Base-by-base conservation (phyloP, 1,284 basidiomycete species). In the Pseudozyma sp. region DNA sequence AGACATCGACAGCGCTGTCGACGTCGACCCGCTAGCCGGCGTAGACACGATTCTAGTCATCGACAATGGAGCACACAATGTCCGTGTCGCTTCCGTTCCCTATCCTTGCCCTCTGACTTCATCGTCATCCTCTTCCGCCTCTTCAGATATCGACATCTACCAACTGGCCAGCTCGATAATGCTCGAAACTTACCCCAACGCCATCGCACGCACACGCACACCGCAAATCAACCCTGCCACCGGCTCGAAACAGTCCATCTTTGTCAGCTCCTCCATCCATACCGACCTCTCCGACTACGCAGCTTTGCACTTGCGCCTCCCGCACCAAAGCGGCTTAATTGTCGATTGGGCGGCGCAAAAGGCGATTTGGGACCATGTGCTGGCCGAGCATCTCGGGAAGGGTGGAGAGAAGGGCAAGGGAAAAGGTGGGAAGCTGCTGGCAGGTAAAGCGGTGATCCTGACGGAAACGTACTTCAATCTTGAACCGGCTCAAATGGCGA, bases 381-480 rank as follows among this genome's bases (percentile, higher is more conserved):
- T 83, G 5, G 58, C 56, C 12, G 59, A 48, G 36, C 77, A 63
- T 18, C 52, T 62, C 0, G 55, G 52, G 18, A 59, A 57, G 14
- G 18, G 38, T 4, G 21, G 0, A 2, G 34, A 25, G 11, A 53
- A 51, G 45, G 19, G 31, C 0, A 36, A 45, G 9, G 50, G 34
- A 36, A 54, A 45, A 44, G 50, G 34, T 31, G 25, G 25, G 0
- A 70, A 58, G 52, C 16, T 70, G 42, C 10, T 70, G 42, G 49
- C 54, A 1, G 58, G 68, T 11, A 74, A 75, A 25, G 77, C 74
- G 6, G 78, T 79, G 19, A 52, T 97, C 52, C 89, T 97, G 54
- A 97, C 95, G 3, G 95, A 97, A 86, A 93, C 95, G 3, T 94
- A 94, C 83, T 93, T 95, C 88, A 94, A 96, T 85, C 87, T 96